Base-by-base conservation (phyloP, 192 early-diverging fungal genomes). In the Radiomyces spectabilis region DNA sequence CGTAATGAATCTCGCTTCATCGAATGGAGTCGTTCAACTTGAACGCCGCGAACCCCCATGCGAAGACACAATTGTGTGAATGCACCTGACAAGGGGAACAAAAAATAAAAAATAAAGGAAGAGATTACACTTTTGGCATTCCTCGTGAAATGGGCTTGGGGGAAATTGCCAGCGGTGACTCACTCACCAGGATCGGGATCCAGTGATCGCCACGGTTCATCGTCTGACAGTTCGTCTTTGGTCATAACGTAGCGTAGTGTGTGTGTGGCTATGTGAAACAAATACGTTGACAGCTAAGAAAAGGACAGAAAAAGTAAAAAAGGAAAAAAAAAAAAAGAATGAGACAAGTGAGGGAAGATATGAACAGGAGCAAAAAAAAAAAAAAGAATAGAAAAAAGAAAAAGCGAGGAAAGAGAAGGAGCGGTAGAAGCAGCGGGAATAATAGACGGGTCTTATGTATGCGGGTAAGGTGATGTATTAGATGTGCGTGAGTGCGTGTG, bases 1-100 rank as follows among this genome's bases (percentile, higher is more conserved):
- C 66, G 70, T 51, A 73, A 80, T 0, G 80, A 62, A 51, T 80
- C 80, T 27, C 46, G 46, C 5, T 48, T 7, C 5, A 31, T 22
- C 16, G 46, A 48, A 4, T 8, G 7, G 13, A 62, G 1, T 25
- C n/a, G 26, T 30, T 85, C 83, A 5, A 85, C 85, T 44, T 84
- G 80, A 41, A 82, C 70, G 30, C 80, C 80, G 51, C 55, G 52
- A 5, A 71, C 78, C 19, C 85, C 85, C 70, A 87, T 71, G 64
- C 69, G 67, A 31, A 69, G 55, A 57, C 83, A 81, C n/a, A 87
- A 77, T 61, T 82, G 73, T 6, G 83, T 82, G 29, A 87, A 82
- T 44, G 79, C 66, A 15, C 57, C 75, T 76, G 38, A 32, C n/a
- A n/a, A n/a, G n/a, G n/a, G n/a, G n/a, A n/a, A n/a, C n/a, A n/a